phyloP scores from a whole-genome alignment of 148 eudicot species.

The Pouteria glomerata region DNA sequence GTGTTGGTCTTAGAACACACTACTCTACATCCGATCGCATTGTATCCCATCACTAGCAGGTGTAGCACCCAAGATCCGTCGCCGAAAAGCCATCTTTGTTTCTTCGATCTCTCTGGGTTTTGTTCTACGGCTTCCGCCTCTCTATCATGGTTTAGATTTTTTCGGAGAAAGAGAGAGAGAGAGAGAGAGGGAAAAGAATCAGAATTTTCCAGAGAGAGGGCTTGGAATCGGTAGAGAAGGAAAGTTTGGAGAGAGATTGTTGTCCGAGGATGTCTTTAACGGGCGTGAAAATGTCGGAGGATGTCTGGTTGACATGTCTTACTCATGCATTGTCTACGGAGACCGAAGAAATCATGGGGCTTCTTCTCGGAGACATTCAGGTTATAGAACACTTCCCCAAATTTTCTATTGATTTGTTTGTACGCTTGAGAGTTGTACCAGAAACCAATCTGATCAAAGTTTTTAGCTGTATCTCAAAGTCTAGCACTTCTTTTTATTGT shows the following conservation, averaged over 20 bases:
- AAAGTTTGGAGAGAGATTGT: conserved; percentile 11
- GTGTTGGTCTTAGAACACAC: no score
- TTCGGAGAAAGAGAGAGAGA: neutral
- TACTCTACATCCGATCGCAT: no score
- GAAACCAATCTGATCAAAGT: neutral
- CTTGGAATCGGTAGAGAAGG: neutral
- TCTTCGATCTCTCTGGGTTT: neutral
- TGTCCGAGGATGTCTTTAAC: conserved; percentile 48
- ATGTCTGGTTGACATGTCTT: conserved; percentile 88
- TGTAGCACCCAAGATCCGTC: no score
- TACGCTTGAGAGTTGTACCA: neutral
- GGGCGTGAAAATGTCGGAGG: conserved; percentile 83
- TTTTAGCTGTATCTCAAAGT: neutral
- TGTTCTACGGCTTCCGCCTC: neutral
- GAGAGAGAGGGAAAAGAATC: neutral
- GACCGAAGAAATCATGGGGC: conserved; percentile 99
- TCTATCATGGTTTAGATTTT: no score
- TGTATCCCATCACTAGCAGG: no score
- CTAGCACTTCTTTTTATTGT: neutral
- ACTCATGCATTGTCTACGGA: conserved; percentile 96
- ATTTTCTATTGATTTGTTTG: neutral
- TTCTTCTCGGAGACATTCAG: conserved; percentile 96
- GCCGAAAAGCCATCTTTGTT: no score
- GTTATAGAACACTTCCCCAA: conserved; percentile 19
- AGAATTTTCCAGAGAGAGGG: neutral